Base-by-base conservation (phyloP, 2,329 filamentous ascomycete genomes). In the Stagonosporopsis tanaceti region DNA sequence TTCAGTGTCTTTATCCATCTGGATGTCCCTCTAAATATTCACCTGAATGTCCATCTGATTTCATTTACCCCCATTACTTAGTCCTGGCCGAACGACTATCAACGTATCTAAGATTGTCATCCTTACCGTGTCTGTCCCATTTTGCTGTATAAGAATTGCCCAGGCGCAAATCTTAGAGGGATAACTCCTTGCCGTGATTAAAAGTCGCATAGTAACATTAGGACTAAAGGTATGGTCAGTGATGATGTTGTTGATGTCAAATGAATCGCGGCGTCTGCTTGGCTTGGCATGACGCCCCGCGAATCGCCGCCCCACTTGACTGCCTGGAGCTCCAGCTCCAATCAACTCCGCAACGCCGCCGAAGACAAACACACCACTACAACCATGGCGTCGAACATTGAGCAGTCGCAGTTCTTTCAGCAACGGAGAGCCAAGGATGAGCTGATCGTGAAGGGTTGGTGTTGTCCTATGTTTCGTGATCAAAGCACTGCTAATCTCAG, bases 341-440 rank as follows among this genome's bases (percentile, higher is more conserved):
- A 57, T 57, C 51, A 53, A 61, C 60, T 57, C 59, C 20, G 37
- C 61, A 54, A 50, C 54, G 42, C 62, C 60, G 59, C 54, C 20
- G 22, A 53, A 53, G 42, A 55, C 54, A 58, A 57, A 56, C 22
- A 47, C 51, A 60, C 57, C 47, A 50, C 54, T 54, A 50, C 62
- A 55, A 62, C 48, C 59, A 77, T 76, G 74, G 69, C 71, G 37
- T 61, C 62, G 1, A 73, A 63, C 57, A 53, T 70, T 41, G 76
- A 76, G 62, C 69, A 77, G 37, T 76, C 74, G 42, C 61, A 64
- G 7, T 76, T 74, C 62, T 77, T 77, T 47, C 67, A 68, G 50
- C 66, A 71, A 50, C 62, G 67, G 50, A 67, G 44, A 57, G 44
- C 65, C 6, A 65, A 72, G 44, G 71, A 68, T 20, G 60, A 60